A percentile compares a stretch with the other conserved stretches of the same genome.
Conservation (phyloP, 352 stramenopile genomes). For the Pilasporangium apinafurcum region DNA sequence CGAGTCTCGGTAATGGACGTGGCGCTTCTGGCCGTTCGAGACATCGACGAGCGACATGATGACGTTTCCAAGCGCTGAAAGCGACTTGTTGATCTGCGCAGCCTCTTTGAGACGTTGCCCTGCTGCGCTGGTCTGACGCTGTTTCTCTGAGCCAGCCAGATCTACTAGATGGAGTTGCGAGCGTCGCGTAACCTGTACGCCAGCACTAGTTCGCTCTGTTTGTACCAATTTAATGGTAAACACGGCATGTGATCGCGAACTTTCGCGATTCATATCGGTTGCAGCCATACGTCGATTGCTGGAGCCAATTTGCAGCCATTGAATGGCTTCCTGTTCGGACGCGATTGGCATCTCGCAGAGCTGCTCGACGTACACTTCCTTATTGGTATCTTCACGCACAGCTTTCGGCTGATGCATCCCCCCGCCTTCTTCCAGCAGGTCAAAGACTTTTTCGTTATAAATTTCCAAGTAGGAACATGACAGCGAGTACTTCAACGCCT, state of each 20-base stretch:
- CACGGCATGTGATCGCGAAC: constrained; percentile 94
- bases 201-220: constrained; percentile 48
- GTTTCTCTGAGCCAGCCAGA: constrained; percentile 84
- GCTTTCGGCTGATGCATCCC: constrained; percentile 50
- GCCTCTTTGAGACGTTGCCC: constrained; percentile 85
- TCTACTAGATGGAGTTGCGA: constrained; percentile 84
- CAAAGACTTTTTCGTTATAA: constrained; percentile 89
- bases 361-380: constrained; percentile 77
- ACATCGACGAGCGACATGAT: constrained; percentile 87
- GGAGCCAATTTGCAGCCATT: constrained; percentile 65
- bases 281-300: constrained; percentile 91
- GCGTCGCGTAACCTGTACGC: constrained; percentile 54
- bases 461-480: constrained; percentile 88
- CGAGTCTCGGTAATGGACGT: constrained; percentile 84
- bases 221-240: constrained; percentile 95
- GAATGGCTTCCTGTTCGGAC: constrained; percentile 57
- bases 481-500: constrained; percentile 49
- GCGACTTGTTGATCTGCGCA: constrained; percentile 87
- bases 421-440: constrained; percentile 64
- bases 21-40: constrained; percentile 67
- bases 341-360: constrained; percentile 60
- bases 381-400: constrained; percentile 70
- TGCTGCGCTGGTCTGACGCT: constrained; percentile 69
- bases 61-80: constrained; percentile 84
- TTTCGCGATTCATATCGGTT: constrained; percentile 97